phyloP scores from a whole-genome alignment of 495 filamentous ascomycete species.

The Penicillium simplicissimum region DNA sequence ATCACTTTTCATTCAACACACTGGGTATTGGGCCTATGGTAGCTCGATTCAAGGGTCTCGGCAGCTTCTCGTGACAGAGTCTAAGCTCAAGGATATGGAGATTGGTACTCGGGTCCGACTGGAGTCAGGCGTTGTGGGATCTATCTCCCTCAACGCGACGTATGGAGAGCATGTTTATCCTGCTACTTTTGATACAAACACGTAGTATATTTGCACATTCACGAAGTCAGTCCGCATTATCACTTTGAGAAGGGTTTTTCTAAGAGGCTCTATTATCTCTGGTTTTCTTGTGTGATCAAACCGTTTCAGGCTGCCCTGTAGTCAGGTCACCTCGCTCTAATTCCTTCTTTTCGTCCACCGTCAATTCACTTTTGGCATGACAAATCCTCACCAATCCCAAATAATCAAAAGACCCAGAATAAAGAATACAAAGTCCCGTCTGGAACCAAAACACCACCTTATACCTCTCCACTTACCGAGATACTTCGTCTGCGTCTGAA shows the following conservation, averaged over 20 bases:
- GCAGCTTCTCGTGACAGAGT: conserved; percentile 17
- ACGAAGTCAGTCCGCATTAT: no score
- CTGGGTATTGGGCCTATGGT: conserved; percentile 70
- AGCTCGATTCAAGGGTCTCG: conserved; percentile 59
- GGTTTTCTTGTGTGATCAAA: background rate
- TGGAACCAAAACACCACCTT: conserved; percentile 70
- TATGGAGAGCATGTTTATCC: conserved; percentile 23
- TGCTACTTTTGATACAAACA: background rate
- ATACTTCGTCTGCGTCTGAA: conserved; percentile 54
- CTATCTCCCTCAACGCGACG: conserved; percentile 24
- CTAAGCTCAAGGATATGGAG: conserved; percentile 4
- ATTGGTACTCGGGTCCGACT: conserved; percentile 22
- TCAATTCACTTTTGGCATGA: conserved; percentile 68
- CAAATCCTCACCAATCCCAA: conserved; percentile 62
- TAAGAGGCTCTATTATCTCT: no score
- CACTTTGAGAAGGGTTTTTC: no score
- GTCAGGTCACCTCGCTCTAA: conserved; percentile 15
- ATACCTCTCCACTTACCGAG: conserved; percentile 53
- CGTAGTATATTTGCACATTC: conserved; percentile 3
- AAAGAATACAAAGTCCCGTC: conserved; percentile 53
- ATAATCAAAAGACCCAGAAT: conserved; percentile 60
- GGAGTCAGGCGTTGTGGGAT: conserved; percentile 18
- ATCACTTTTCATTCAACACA: conserved; percentile 64
- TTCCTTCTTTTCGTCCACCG: conserved; percentile 60
- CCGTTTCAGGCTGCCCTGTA: background rate